phyloP scores from a whole-genome alignment of 768 basidiomycete genomes.

The Lactarius deliciosus region DNA sequence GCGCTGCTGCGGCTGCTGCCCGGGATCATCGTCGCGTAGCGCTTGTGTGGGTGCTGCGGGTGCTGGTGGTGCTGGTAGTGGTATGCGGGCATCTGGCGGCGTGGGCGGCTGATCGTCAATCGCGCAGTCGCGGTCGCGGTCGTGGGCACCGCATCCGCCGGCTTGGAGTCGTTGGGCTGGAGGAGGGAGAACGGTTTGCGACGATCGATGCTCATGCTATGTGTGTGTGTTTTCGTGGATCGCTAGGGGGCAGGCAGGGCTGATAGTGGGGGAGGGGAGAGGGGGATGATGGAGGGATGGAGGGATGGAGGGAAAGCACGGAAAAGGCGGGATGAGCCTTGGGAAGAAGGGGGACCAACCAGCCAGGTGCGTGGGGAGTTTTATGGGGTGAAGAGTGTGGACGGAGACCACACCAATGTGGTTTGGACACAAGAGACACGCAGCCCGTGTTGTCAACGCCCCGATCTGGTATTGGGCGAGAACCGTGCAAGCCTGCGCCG shows the following conservation, averaged over 20 bases:
- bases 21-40: slow-evolving; percentile 24
- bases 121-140: not conserved
- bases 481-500: slow-evolving; percentile 16
- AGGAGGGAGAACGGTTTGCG: slow-evolving; percentile 19
- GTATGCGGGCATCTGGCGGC: slow-evolving; percentile 17
- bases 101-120: slow-evolving; percentile 20
- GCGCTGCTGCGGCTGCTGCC: slow-evolving; percentile 27
- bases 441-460: slow-evolving; percentile 20
- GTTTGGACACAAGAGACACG: slow-evolving; percentile 23
- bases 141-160: not conserved
- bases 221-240: not conserved
- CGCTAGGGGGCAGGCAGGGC: not conserved
- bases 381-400: slow-evolving; percentile 27
- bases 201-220: slow-evolving; percentile 23
- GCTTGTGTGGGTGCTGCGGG: slow-evolving; percentile 16
- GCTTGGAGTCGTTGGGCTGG: slow-evolving; percentile 8
- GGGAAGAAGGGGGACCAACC: slow-evolving; percentile 9
- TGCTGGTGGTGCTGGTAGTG: slow-evolving; percentile 8
- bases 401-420: slow-evolving; percentile 21
- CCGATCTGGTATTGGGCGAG: slow-evolving; percentile 23
- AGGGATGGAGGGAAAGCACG: slow-evolving; percentile 2
- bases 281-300: not conserved
- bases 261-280: not conserved
- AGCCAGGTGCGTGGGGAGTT: slow-evolving; percentile 18
- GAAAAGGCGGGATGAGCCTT: slow-evolving; percentile 5